A percentile compares a stretch with the other conserved stretches of the same genome.
Evolutionary conservation across 2,329 filamentous ascomycete species (phyloP).

Genomic region (Diaporthe vaccinii): DNA sequence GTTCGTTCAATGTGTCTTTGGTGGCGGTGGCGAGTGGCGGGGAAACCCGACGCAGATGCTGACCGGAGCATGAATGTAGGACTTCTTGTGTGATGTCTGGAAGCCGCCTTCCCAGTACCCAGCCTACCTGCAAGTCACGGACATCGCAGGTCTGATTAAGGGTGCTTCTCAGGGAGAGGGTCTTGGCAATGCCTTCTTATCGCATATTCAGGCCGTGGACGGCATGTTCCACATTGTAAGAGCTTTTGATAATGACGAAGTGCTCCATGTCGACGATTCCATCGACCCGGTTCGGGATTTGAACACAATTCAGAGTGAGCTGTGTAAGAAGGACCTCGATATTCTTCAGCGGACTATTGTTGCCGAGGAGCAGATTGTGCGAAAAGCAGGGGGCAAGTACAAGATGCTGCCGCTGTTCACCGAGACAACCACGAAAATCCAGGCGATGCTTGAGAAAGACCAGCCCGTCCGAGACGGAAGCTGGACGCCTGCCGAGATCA

Average conservation of each 20-base stretch:
- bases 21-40: neutral
- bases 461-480: conserved; percentile 57
- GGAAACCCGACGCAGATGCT: conserved; percentile 32
- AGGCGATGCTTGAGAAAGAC: conserved; percentile 55
- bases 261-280: conserved; percentile 61
- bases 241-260: conserved; percentile 60
- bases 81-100: conserved; percentile 60
- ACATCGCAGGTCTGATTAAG: conserved; percentile 61
- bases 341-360: conserved; percentile 56
- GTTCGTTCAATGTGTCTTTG: conserved; percentile 43
- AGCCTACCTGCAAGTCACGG: conserved; percentile 59
- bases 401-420: conserved; percentile 61
- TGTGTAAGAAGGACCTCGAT: conserved; percentile 59
- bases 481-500: conserved; percentile 59
- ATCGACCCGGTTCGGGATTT: conserved; percentile 60
- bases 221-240: conserved; percentile 61
- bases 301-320: conserved; percentile 55
- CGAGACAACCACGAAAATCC: conserved; percentile 58
- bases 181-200: conserved; percentile 60
- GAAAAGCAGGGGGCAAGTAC: conserved; percentile 59
- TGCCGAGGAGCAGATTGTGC: conserved; percentile 56
- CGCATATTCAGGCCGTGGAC: conserved; percentile 61
- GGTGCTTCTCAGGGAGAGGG: conserved; percentile 59
- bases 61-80: conserved; percentile 45
- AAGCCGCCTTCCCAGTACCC: conserved; percentile 61